Percentiles rank a stretch among this genome's conserved stretches.
Conservation (phyloP, 768 basidiomycete genomes). For the Phlegmacium glaucopus region DNA sequence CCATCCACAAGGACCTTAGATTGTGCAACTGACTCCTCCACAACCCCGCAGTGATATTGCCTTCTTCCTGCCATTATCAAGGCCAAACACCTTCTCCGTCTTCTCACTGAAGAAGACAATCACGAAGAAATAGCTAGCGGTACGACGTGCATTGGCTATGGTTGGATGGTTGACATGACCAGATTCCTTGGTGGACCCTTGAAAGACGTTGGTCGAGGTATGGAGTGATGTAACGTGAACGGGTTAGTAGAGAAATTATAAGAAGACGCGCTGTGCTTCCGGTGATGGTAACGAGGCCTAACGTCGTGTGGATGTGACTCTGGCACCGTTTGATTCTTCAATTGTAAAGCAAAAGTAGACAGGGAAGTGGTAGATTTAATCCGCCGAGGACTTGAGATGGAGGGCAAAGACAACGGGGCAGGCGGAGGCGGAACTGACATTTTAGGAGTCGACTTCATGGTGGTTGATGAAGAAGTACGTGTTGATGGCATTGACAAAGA, state of each 20-base stretch:
- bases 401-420: background rate
- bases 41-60: background rate
- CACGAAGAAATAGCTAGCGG: background rate
- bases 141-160: constrained; percentile 37
- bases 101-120: constrained; percentile 4
- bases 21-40: constrained; percentile 23
- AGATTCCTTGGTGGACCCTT: constrained; percentile 17
- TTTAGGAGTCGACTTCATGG: background rate
- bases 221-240: background rate
- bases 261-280: background rate
- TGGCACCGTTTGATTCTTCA: background rate
- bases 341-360: constrained; percentile 6
- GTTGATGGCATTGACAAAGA: constrained; percentile 6
- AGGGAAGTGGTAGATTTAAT: constrained; percentile 22
- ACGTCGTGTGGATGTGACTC: background rate
- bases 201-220: constrained; percentile 10
- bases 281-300: background rate
- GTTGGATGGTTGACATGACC: constrained; percentile 31
- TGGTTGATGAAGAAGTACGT: background rate
- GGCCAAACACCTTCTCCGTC: constrained; percentile 1
- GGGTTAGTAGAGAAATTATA: background rate
- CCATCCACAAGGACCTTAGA: constrained; percentile 56
- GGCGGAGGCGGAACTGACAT: background rate
- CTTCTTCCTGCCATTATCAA: background rate
- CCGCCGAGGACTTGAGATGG: constrained; percentile 9